Evolutionary conservation across 1,284 basidiomycete species (phyloP).

Genomic region (Tranzscheliella williamsii): DNA sequence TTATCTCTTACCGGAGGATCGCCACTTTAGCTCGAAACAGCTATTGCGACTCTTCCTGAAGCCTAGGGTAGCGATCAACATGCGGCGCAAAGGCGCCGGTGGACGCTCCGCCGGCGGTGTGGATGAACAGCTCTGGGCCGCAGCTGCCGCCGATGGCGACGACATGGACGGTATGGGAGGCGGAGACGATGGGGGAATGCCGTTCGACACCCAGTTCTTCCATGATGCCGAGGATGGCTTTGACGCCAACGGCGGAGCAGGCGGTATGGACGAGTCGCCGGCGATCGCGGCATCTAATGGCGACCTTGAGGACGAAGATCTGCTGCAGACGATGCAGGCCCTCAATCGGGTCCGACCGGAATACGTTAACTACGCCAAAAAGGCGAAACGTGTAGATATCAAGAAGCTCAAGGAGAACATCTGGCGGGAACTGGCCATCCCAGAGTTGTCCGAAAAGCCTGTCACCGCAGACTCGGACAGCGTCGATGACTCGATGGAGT

Average conservation of each 20-base stretch:
- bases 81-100: constrained; percentile 76
- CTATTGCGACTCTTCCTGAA: constrained; percentile 91
- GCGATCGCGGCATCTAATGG: constrained; percentile 43
- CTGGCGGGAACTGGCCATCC: constrained; percentile 76
- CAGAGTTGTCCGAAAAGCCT: constrained; percentile 11
- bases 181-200: constrained; percentile 60
- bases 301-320: constrained; percentile 76
- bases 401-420: constrained; percentile 97
- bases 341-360: constrained; percentile 78
- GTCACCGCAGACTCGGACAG: constrained; percentile 1
- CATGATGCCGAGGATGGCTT: constrained; percentile 80
- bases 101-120: constrained; percentile 73
- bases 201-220: constrained; percentile 96
- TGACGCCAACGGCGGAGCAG: constrained; percentile 29
- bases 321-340: constrained; percentile 78
- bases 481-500: constrained; percentile 15
- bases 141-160: constrained; percentile 68
- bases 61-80: constrained; percentile 62
- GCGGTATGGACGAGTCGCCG: constrained; percentile 41
- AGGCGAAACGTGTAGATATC: constrained; percentile 95
- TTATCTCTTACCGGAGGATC: constrained; percentile 88
- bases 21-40: constrained; percentile 90
- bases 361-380: constrained; percentile 90
- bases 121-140: constrained; percentile 93
- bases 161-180: constrained; percentile 1